Evolutionary conservation across 2,329 filamentous ascomycete species (phyloP).

Genomic region (Microsporum ferrugineum): DNA sequence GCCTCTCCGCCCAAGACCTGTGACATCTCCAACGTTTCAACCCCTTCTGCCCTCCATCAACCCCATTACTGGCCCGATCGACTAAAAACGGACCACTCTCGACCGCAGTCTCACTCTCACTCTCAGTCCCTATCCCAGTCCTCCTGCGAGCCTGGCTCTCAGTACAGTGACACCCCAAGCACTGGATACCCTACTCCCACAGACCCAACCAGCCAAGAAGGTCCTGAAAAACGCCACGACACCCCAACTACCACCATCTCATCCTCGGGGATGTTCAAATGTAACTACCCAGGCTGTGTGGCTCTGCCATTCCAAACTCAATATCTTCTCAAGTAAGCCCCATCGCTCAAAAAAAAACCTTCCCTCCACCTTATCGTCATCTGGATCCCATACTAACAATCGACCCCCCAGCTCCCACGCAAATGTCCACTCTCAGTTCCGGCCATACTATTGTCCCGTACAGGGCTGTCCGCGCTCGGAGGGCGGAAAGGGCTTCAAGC

Average conservation of each 20-base stretch:
- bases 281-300: conserved; percentile 45
- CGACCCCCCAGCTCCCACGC: conserved; percentile 33
- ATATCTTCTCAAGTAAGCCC: conserved; percentile 50
- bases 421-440: conserved; percentile 52
- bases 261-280: conserved; percentile 35
- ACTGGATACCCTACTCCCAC: conserved; percentile 32
- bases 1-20: not conserved
- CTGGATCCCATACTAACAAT: conserved; percentile 4
- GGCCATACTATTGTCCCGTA: conserved; percentile 54
- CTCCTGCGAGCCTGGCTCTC: conserved; percentile 18
- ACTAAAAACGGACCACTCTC: conserved; percentile 21
- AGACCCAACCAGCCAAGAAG: conserved; percentile 18
- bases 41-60: not conserved
- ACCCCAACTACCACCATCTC: not conserved
- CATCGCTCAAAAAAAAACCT: not conserved
- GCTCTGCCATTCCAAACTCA: conserved; percentile 53
- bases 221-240: conserved; percentile 5
- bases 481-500: conserved; percentile 56
- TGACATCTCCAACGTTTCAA: conserved; percentile 12
- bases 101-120: not conserved
- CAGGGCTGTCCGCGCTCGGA: conserved; percentile 46
- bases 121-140: conserved; percentile 15
- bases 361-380: not conserved
- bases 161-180: conserved; percentile 26
- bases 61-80: conserved; percentile 20